Percentiles rank a stretch among this genome's conserved stretches.
These are phyloP conservation scores for Lactifluus rugatus DNA, from an alignment of 768 basidiomycete species.

Conservation along the genomic window DNA sequence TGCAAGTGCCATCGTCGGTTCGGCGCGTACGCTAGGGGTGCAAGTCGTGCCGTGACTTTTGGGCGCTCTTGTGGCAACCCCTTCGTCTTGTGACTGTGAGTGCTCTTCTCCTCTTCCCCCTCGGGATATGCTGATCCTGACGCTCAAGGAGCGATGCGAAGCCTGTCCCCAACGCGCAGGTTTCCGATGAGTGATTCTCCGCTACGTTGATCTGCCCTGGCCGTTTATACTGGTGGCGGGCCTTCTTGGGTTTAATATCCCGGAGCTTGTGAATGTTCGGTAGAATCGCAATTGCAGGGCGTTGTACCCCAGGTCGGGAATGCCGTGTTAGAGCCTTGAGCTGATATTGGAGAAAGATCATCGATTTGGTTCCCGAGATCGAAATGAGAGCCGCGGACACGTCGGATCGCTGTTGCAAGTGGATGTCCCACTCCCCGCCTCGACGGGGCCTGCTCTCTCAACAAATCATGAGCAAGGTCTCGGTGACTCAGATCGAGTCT, in stretches of 20 bases:
- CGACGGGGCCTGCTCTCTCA: slow-evolving; percentile 14
- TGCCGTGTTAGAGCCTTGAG: slow-evolving; percentile 17
- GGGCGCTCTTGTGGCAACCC: slow-evolving; percentile 11
- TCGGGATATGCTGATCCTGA: slow-evolving; percentile 12
- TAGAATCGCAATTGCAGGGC: slow-evolving; percentile 17
- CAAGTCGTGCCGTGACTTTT: slow-evolving; percentile 71
- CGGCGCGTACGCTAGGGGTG: slow-evolving; percentile 81
- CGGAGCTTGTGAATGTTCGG: slow-evolving; percentile 20
- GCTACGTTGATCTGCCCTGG: slow-evolving; percentile 10
- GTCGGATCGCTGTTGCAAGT: slow-evolving; percentile 9
- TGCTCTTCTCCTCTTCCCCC: slow-evolving; percentile 5
- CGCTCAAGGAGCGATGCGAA: slow-evolving; percentile 1
- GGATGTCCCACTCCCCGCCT: slow-evolving; percentile 19
- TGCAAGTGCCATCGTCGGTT: slow-evolving; percentile 80
- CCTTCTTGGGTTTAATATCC: slow-evolving; percentile 18
- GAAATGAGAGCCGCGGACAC: slow-evolving; percentile 18
- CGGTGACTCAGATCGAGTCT: not conserved
- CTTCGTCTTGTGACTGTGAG: slow-evolving; percentile 9
- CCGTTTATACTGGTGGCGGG: slow-evolving; percentile 13
- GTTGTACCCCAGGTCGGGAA: slow-evolving; percentile 12
- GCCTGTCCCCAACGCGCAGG: slow-evolving; percentile 4
- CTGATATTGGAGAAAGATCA: slow-evolving; percentile 18
- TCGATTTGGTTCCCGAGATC: slow-evolving; percentile 19
- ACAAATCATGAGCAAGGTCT: not conserved
- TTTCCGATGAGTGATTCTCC: slow-evolving; percentile 13